Evolutionary conservation across 2,329 filamentous ascomycete species (phyloP).

Genomic region (Hawksworthiomyces lignivorus): DNA sequence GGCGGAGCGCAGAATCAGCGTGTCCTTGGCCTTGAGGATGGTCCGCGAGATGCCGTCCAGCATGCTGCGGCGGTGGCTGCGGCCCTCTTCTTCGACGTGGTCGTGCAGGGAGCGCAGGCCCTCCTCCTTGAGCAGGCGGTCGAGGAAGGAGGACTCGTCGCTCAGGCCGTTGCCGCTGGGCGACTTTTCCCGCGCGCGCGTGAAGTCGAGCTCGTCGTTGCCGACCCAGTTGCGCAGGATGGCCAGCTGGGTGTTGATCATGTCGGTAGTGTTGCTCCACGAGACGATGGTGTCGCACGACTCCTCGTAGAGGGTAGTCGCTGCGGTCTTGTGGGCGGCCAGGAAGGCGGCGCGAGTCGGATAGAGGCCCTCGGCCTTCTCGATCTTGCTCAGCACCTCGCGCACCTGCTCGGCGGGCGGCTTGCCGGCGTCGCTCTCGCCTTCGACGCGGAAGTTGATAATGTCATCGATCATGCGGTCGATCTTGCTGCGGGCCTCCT

Average conservation of each 20-base stretch:
- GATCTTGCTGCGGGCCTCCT: conserved; percentile 69
- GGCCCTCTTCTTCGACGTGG: conserved; percentile 40
- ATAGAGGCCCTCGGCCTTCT: conserved; percentile 79
- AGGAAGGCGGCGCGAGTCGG: conserved; percentile 71
- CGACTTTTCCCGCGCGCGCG: conserved; percentile 62
- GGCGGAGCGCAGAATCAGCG: conserved; percentile 77
- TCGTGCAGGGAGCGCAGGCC: conserved; percentile 87
- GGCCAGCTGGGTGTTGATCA: conserved; percentile 89
- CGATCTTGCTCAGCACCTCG: conserved; percentile 83
- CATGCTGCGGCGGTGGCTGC: conserved; percentile 60
- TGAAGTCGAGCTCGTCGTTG: conserved; percentile 90
- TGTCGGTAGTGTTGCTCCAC: conserved; percentile 94
- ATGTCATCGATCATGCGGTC: conserved; percentile 78
- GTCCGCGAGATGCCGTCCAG: conserved; percentile 75
- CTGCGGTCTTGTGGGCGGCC: conserved; percentile 65
- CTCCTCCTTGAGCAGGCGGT: conserved; percentile 91
- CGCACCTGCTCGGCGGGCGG: conserved; percentile 80
- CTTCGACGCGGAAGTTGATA: conserved; percentile 88
- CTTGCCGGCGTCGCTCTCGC: conserved; percentile 85
- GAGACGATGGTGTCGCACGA: conserved; percentile 84
- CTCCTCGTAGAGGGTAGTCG: conserved; percentile 68
- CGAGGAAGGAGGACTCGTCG: conserved; percentile 89
- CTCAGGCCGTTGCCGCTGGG: conserved; percentile 64
- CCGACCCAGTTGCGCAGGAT: conserved; percentile 95
- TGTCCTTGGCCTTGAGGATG: conserved; percentile 88